These are phyloP conservation scores for Capsicum rhomboideum DNA, from an alignment of 257 asterid genomes.

Conservation along the genomic window DNA sequence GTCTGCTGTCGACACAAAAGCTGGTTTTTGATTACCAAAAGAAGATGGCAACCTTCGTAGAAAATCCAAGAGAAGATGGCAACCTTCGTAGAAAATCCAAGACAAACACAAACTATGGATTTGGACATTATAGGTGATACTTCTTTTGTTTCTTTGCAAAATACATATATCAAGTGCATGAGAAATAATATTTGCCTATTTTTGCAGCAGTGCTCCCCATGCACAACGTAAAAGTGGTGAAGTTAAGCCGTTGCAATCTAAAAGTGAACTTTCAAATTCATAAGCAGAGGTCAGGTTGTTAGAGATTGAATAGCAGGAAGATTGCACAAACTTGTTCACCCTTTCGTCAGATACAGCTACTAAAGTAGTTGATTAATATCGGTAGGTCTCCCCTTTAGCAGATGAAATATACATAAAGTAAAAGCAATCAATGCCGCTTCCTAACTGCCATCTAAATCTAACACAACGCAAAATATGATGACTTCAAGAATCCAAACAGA, in stretches of 20 bases:
- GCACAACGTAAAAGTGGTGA: not conserved
- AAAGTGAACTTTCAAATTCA: not conserved
- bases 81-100: not conserved
- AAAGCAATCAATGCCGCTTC: not conserved
- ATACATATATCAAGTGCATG: not conserved
- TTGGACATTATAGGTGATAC: not conserved
- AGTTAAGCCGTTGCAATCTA: not conserved
- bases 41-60: not conserved
- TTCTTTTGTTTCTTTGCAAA: not conserved
- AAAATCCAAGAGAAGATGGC: not conserved
- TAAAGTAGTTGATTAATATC: not conserved
- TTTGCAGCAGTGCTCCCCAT: not conserved
- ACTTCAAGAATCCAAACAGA: not conserved
- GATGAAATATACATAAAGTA: not conserved
- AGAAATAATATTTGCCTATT: not conserved
- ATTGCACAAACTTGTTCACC: not conserved
- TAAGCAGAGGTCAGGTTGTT: not conserved
- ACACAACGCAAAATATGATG: not conserved
- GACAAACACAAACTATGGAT: not conserved
- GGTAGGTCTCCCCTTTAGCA: not conserved
- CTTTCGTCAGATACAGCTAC: not conserved
- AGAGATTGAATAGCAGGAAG: not conserved
- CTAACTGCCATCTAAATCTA: not conserved
- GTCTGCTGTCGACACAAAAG: not conserved
- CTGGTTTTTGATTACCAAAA: not conserved